These are phyloP conservation scores for Barnettozyma sp. DNA, from an alignment of 805 yeast genomes.

Conservation along the genomic window DNA sequence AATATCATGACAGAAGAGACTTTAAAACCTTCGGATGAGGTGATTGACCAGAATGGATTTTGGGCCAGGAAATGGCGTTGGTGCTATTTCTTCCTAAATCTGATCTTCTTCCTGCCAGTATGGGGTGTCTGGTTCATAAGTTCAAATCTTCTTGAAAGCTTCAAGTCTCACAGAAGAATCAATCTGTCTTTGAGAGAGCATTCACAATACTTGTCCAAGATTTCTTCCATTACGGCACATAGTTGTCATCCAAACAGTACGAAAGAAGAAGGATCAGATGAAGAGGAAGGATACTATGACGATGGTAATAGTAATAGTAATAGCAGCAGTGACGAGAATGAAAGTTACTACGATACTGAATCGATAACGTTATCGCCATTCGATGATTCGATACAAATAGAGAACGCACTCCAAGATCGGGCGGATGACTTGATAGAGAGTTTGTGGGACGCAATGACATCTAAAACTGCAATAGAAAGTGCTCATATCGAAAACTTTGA, in stretches of 20 bases:
- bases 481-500: constrained; percentile 19
- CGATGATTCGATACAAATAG: constrained; percentile 27
- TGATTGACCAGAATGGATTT: constrained; percentile 21
- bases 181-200: constrained; percentile 25
- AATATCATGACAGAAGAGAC: constrained; percentile 8
- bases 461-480: constrained; percentile 22
- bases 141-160: constrained; percentile 34
- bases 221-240: too few species aligned
- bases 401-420: constrained; percentile 46
- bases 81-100: constrained; percentile 38
- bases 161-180: constrained; percentile 34
- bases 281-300: too few species aligned
- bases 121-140: constrained; percentile 55
- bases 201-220: constrained; percentile 19
- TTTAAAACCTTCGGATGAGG: background rate
- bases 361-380: constrained; percentile 15
- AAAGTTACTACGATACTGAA: constrained; percentile 9
- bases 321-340: constrained; percentile 3
- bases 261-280: too few species aligned
- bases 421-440: constrained; percentile 62
- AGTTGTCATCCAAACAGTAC: too few species aligned
- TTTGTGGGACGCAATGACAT: constrained; percentile 50
- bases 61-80: constrained; percentile 40
- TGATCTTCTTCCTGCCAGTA: constrained; percentile 51
- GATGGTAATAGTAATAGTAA: constrained; percentile 5